Evolutionary conservation across 768 basidiomycete species (phyloP).

Genomic region (Pholiota conissans): DNA sequence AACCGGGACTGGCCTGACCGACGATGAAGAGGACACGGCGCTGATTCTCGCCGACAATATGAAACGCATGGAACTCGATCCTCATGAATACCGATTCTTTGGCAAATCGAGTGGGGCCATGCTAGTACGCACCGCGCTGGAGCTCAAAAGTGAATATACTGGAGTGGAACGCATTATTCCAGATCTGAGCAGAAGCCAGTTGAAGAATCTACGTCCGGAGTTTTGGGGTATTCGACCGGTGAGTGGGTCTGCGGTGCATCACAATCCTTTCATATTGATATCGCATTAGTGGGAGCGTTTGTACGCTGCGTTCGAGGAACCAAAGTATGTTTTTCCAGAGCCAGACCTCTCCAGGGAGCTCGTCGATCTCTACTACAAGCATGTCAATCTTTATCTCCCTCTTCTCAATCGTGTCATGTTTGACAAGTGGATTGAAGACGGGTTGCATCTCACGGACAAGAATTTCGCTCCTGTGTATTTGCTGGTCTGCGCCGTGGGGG

Average conservation of each 20-base stretch:
- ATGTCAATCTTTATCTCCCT: constrained; percentile 58
- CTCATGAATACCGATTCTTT: constrained; percentile 45
- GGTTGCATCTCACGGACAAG: constrained; percentile 48
- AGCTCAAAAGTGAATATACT: constrained; percentile 57
- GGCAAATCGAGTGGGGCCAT: constrained; percentile 58
- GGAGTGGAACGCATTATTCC: constrained; percentile 29
- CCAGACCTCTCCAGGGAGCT: constrained; percentile 50
- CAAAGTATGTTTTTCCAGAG: constrained; percentile 47
- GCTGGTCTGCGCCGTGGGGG: constrained; percentile 69
- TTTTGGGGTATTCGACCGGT: constrained; percentile 40
- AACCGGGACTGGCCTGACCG: constrained; percentile 19
- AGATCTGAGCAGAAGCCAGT: background rate
- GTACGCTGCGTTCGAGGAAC: constrained; percentile 9
- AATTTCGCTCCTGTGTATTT: constrained; percentile 62
- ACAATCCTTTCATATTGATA: background rate
- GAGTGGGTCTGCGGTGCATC: constrained; percentile 14
- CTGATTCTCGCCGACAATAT: constrained; percentile 37
- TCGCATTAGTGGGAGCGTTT: constrained; percentile 38
- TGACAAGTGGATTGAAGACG: constrained; percentile 45
- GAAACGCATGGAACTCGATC: constrained; percentile 31
- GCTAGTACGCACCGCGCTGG: constrained; percentile 54
- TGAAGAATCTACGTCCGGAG: constrained; percentile 28
- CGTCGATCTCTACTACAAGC: constrained; percentile 63
- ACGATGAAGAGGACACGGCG: constrained; percentile 35
- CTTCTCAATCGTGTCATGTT: constrained; percentile 77